These are phyloP conservation scores for Podospora pseudoanserina DNA, from an alignment of 495 filamentous ascomycete genomes.

Conservation along the genomic window DNA sequence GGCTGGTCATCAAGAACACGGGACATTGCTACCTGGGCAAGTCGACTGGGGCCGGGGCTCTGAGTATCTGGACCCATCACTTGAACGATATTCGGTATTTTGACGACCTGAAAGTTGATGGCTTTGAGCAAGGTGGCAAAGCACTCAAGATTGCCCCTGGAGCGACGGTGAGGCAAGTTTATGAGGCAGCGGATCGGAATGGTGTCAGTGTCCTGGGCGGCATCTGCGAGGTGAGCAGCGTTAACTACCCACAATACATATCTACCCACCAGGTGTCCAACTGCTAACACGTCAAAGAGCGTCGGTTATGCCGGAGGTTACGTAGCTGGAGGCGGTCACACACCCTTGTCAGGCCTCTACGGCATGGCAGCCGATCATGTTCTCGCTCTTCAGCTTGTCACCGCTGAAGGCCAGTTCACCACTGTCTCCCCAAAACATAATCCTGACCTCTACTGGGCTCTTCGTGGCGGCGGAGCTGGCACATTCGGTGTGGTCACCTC, in stretches of 20 bases:
- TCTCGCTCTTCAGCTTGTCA: slow-evolving; percentile 44
- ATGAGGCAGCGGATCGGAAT: slow-evolving; percentile 42
- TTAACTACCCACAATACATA: neutral
- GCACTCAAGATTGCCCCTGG: slow-evolving; percentile 57
- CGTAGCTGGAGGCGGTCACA: slow-evolving; percentile 42
- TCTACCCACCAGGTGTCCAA: neutral
- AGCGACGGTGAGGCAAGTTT: slow-evolving; percentile 50
- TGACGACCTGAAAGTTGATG: slow-evolving; percentile 14
- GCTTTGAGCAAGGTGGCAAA: slow-evolving; percentile 38
- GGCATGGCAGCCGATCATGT: slow-evolving; percentile 50
- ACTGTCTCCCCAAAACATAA: slow-evolving; percentile 41
- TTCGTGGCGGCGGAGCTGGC: slow-evolving; percentile 50
- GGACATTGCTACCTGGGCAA: slow-evolving; percentile 63
- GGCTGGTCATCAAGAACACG: slow-evolving; percentile 63
- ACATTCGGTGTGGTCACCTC: slow-evolving; percentile 54
- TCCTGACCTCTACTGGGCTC: slow-evolving; percentile 50
- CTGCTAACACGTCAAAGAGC: slow-evolving; percentile 5
- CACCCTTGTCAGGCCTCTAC: slow-evolving; percentile 35
- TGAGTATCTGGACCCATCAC: slow-evolving; percentile 58
- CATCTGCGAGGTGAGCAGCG: slow-evolving; percentile 27
- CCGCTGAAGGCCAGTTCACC: slow-evolving; percentile 40
- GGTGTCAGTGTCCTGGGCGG: slow-evolving; percentile 51
- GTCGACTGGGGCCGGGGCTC: slow-evolving; percentile 43
- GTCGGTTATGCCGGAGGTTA: slow-evolving; percentile 42
- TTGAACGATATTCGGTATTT: slow-evolving; percentile 30